Percentiles rank a stretch among this genome's conserved stretches.
phyloP scores from a whole-genome alignment of 306 rosid species.

The Datisca glomerata region DNA sequence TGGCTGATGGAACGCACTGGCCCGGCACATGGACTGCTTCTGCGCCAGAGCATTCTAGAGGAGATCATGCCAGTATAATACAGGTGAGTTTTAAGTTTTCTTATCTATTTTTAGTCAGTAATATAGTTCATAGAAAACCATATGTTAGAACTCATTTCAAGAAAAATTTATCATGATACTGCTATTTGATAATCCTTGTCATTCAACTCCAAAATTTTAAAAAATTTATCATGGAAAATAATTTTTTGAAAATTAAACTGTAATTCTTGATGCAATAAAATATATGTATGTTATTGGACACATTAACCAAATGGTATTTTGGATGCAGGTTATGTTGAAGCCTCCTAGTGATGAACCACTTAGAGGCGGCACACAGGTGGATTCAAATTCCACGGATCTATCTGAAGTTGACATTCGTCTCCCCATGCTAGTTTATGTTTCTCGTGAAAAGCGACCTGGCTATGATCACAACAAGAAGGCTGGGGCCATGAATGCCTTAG shows the following conservation, averaged over 20 bases:
- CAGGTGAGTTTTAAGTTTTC: constrained; percentile 53
- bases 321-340: constrained; percentile 89
- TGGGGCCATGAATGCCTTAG: constrained; percentile 94
- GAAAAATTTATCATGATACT: background rate
- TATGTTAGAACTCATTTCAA: background rate
- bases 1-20: constrained; percentile 98
- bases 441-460: constrained; percentile 95
- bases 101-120: background rate
- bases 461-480: constrained; percentile 97
- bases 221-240: too few species aligned
- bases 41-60: constrained; percentile 62
- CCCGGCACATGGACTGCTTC: constrained; percentile 89
- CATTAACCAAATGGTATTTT: background rate
- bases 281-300: background rate
- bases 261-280: too few species aligned
- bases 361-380: constrained; percentile 48
- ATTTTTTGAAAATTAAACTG: too few species aligned
- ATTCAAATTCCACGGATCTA: constrained; percentile 46
- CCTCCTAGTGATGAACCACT: constrained; percentile 96
- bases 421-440: constrained; percentile 86
- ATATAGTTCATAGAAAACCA: background rate
- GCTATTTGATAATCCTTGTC: too few species aligned
- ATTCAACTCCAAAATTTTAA: too few species aligned
- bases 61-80: constrained; percentile 90
- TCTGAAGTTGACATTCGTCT: constrained; percentile 79